phyloP scores from a whole-genome alignment of 805 yeast species.

The Wickerhamiella sorbophila region DNA sequence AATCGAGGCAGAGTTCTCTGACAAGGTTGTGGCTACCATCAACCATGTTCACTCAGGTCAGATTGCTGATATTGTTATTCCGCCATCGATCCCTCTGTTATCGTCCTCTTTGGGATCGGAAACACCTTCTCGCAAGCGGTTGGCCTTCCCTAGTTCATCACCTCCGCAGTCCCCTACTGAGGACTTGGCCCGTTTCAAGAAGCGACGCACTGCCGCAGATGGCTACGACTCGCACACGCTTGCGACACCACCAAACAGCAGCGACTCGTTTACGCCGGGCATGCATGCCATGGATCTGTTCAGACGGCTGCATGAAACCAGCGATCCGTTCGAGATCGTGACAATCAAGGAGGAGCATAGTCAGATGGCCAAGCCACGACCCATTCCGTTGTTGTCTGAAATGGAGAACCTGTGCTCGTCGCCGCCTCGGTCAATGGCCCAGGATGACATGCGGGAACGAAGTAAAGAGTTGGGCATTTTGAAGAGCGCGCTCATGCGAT shows the following conservation, averaged over 20 bases:
- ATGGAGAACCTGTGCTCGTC: constrained; percentile 4
- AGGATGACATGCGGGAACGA: not conserved
- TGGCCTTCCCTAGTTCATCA: not conserved
- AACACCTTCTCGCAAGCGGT: not conserved
- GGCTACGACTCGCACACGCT: not conserved
- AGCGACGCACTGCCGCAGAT: not conserved
- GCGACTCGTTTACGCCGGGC: not conserved
- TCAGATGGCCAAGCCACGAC: constrained; percentile 2
- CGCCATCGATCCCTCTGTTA: not conserved
- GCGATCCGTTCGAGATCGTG: not conserved
- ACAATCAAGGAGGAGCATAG: not conserved
- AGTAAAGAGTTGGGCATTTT: not conserved
- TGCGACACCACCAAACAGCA: constrained; percentile 1
- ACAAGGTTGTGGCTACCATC: not conserved
- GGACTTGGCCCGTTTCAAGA: not conserved
- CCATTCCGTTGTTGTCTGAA: not conserved
- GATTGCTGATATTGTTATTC: not conserved
- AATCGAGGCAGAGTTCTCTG: not conserved
- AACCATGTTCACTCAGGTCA: not conserved
- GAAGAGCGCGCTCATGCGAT: constrained; percentile 2
- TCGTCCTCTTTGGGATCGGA: not conserved
- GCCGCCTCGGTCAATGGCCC: constrained; percentile 3
- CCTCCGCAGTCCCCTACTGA: not conserved
- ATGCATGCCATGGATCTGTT: constrained; percentile 5
- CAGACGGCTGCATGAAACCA: constrained; percentile 1